Conservation (phyloP, 2,329 filamentous ascomycete genomes). For the Kalaharituber pfeilii region DNA sequence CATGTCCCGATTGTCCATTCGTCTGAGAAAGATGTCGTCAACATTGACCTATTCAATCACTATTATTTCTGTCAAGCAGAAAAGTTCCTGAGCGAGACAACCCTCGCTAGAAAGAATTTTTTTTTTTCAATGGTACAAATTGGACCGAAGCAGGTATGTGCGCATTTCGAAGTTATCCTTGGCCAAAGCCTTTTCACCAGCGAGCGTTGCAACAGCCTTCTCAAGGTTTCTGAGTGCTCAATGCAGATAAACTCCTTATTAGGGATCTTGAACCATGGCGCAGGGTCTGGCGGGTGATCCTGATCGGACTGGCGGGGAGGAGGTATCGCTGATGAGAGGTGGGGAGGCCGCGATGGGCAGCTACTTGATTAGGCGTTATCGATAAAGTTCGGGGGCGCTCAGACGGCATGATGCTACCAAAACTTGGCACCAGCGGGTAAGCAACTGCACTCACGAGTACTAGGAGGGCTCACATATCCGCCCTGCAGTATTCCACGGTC, state of each 20-base stretch:
- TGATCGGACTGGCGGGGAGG: not conserved
- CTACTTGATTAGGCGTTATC: too few relatives aligned
- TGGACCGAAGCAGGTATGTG: too few relatives aligned
- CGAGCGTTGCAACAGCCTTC: conserved; percentile 13
- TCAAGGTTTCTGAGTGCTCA: conserved; percentile 16
- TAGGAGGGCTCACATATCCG: not conserved
- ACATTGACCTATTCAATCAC: too few relatives aligned
- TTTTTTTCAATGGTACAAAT: too few relatives aligned
- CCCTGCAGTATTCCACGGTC: not conserved
- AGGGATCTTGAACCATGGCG: conserved; percentile 16
- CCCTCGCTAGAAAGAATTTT: too few relatives aligned
- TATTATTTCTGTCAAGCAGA: too few relatives aligned
- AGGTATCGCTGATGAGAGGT: not conserved
- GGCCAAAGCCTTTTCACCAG: conserved; percentile 13
- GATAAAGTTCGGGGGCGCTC: too few relatives aligned
- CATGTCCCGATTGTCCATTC: conserved; percentile 13
- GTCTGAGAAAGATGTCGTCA: conserved; percentile 11
- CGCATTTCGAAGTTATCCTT: too few relatives aligned
- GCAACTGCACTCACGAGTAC: too few relatives aligned
- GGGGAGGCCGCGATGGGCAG: not conserved
- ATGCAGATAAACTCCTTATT: conserved; percentile 16
- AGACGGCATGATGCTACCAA: too few relatives aligned
- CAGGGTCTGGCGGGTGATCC: not conserved
- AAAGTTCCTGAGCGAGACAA: too few relatives aligned
- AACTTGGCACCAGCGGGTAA: too few relatives aligned